Base-by-base conservation (phyloP, 768 basidiomycete species). In the Tubosaeta sp. region DNA sequence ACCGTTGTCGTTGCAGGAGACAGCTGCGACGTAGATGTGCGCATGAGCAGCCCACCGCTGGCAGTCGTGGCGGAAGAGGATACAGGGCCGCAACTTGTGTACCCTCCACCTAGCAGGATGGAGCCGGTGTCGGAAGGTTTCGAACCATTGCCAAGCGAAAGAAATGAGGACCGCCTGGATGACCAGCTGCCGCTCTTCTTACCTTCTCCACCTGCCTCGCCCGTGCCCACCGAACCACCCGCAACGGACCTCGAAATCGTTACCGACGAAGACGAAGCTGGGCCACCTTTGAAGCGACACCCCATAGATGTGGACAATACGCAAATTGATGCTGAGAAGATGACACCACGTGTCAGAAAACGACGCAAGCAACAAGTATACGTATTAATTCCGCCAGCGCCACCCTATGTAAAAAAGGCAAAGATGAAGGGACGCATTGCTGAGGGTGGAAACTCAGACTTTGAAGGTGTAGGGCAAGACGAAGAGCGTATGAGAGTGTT, bases 171-270 rank as follows among this genome's bases (percentile, higher is more conserved):
- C 16, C 29, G 11, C 14, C 25, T 38, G 25, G 56, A 52, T 46
- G 64, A 62, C 9, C 68, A 62, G 45, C 55, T 72, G 13, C 80
- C 79, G 27, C 65, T 80, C 43, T 81, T 81, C 56, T 58, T 80
- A 27, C 79, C 79, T 34, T 81, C 78, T 37, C 74, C 74, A 6
- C 65, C 72, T 1, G 54, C 61, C 51, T 75, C 72, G 17, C 71
- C 72, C 31, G 27, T 52, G 17, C 48, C 43, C 5, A 58, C 57
- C 25, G 55, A 58, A 29, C 59, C 63, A 26, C 60, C 58, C 9
- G 61, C 58, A 52, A 60, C 59, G 46, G 64, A 64, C 39, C 46
- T 49, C 35, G 60, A 62, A 39, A 53, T 55, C 27, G 43, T 52
- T n/a, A 33, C 45, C 16, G 59, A 58, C 5, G 50, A 51, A 10